Conservation (phyloP, 2,329 filamentous ascomycete species). For the Aspergillus calidoustus region DNA sequence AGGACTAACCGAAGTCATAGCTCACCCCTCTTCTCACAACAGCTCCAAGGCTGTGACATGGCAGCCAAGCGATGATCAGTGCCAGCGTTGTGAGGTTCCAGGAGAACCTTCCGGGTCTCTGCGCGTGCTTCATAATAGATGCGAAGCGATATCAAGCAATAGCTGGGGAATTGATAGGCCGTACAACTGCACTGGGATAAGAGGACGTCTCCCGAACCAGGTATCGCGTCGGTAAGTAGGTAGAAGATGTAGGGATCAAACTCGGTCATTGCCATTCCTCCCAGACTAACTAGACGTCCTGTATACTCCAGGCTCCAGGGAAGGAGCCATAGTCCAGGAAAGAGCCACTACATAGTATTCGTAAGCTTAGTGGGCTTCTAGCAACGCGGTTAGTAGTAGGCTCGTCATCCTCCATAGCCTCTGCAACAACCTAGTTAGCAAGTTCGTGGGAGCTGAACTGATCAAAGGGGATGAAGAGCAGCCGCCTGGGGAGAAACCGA, state of each 20-base stretch:
- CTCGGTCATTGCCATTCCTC: not conserved
- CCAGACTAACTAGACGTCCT: not conserved
- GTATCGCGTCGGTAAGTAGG: not conserved
- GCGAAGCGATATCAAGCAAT: constrained; percentile 13
- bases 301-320: not conserved
- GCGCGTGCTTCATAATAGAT: constrained; percentile 13
- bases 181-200: constrained; percentile 1
- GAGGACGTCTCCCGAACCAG: not conserved
- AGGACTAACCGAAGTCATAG: constrained; percentile 13
- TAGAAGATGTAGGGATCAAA: not conserved
- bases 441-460: not conserved
- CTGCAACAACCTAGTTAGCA: not conserved
- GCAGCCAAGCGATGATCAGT: not conserved
- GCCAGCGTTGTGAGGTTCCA: not conserved
- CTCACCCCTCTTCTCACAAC: constrained; percentile 6
- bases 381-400: not conserved
- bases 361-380: not conserved
- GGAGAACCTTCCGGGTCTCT: not conserved
- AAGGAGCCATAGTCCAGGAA: constrained; percentile 11
- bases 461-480: not conserved
- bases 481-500: not conserved
- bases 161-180: not conserved
- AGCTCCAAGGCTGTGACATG: not conserved
- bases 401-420: not conserved
- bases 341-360: not conserved